phyloP scores from a whole-genome alignment of 495 filamentous ascomycete species.

The Parachaetomium inaequale region DNA sequence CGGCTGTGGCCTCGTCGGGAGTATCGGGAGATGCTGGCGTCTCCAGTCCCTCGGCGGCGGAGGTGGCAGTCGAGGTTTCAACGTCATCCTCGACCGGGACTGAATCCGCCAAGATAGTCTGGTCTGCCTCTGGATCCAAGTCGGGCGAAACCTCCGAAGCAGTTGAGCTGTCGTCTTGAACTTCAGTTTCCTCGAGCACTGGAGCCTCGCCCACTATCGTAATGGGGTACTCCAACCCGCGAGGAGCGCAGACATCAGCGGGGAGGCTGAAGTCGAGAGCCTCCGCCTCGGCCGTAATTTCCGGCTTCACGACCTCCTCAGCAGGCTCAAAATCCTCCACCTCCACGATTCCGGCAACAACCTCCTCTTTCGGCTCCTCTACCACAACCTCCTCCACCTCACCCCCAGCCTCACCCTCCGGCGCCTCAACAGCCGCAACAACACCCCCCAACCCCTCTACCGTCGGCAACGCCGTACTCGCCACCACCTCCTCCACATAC shows the following conservation, averaged over 20 bases:
- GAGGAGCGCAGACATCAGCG: background rate
- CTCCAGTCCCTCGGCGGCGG: background rate
- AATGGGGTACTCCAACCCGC: constrained; percentile 2
- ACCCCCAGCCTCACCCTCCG: background rate
- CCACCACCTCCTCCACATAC: background rate
- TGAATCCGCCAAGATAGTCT: background rate
- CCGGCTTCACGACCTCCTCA: background rate
- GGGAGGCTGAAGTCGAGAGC: background rate
- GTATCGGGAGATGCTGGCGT: background rate
- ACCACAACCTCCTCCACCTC: background rate
- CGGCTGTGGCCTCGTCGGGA: background rate
- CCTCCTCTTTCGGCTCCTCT: background rate
- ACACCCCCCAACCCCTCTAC: background rate
- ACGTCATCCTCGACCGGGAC: no score
- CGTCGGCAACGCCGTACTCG: background rate
- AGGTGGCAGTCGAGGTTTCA: no score
- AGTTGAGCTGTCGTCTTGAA: background rate
- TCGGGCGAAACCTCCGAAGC: background rate
- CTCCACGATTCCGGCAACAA: no score
- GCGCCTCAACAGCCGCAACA: background rate
- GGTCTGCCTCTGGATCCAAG: background rate
- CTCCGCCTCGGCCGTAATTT: background rate
- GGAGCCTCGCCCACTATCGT: background rate
- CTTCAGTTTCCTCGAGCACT: background rate
- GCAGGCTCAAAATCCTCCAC: no score